Percentiles rank a stretch among this genome's conserved stretches.
Conservation (phyloP, 2,329 filamentous ascomycete species). For the Aspergillus sp. region DNA sequence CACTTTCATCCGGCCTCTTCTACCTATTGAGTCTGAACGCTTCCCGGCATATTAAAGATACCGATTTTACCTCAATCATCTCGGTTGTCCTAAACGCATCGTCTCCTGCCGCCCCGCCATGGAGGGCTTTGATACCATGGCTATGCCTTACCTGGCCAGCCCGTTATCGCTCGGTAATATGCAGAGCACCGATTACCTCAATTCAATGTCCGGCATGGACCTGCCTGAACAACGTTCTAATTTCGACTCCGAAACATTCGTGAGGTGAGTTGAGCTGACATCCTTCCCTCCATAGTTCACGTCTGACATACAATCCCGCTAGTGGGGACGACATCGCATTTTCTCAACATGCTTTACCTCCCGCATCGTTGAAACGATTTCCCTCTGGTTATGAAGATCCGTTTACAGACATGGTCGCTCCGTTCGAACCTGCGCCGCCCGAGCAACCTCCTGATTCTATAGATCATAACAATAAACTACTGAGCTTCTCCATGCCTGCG, state of each 20-base stretch:
- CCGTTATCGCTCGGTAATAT: slow-evolving; percentile 59
- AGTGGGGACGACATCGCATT: slow-evolving; percentile 57
- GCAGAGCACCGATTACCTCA: slow-evolving; percentile 50
- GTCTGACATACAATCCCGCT: slow-evolving; percentile 4
- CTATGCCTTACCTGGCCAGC: slow-evolving; percentile 64
- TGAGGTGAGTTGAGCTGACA: slow-evolving; percentile 53
- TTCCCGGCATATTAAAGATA: background rate
- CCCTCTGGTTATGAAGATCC: slow-evolving; percentile 52
- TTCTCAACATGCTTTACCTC: slow-evolving; percentile 43
- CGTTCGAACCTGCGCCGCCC: slow-evolving; percentile 45
- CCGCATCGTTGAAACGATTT: slow-evolving; percentile 51
- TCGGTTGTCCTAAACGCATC: background rate
- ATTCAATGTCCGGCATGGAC: slow-evolving; percentile 56
- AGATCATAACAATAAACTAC: slow-evolving; percentile 68
- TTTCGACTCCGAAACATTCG: slow-evolving; percentile 62
- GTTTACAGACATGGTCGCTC: slow-evolving; percentile 53
- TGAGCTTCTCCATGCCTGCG: slow-evolving; percentile 70
- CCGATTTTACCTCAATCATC: background rate
- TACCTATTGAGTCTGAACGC: background rate
- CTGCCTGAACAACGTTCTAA: slow-evolving; percentile 60
- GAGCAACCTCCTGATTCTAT: slow-evolving; percentile 58
- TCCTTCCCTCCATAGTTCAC: background rate
- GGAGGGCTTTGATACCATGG: slow-evolving; percentile 62
- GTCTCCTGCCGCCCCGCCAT: slow-evolving; percentile 32
- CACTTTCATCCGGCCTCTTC: slow-evolving; percentile 11